Percentiles rank a stretch among this genome's conserved stretches.
Conservation (phyloP, 2,329 filamentous ascomycete genomes). For the Cryphonectria naterciae region DNA sequence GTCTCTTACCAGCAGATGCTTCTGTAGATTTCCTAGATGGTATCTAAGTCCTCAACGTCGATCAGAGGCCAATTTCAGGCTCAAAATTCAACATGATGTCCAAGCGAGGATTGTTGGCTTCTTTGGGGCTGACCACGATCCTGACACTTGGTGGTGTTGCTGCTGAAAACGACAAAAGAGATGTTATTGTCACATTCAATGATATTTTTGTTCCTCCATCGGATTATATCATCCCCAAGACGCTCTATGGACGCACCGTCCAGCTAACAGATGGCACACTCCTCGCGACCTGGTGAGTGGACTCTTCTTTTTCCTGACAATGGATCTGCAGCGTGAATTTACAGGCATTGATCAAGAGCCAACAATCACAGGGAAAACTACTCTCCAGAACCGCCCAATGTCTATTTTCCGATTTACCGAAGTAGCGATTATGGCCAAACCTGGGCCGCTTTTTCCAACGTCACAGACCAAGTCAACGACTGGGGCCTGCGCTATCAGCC, state of each 20-base stretch:
- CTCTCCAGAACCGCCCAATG: constrained; percentile 1
- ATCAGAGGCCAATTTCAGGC: not conserved
- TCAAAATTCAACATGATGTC: not conserved
- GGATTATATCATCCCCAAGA: not conserved
- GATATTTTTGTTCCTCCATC: constrained; percentile 2
- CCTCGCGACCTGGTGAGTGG: not conserved
- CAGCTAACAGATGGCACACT: constrained; percentile 8
- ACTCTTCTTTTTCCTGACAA: not conserved
- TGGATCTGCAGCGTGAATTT: not conserved
- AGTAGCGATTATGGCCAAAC: constrained; percentile 57
- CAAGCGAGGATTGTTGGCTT: not conserved
- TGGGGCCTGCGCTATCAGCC: constrained; percentile 73
- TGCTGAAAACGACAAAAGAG: constrained; percentile 3
- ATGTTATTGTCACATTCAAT: constrained; percentile 1
- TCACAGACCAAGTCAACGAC: constrained; percentile 65
- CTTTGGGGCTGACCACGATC: not conserved
- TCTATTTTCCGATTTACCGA: constrained; percentile 55
- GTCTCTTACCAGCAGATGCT: not conserved
- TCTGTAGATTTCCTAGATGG: not conserved
- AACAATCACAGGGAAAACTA: constrained; percentile 1
- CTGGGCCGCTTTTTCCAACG: constrained; percentile 65
- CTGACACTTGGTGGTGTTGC: not conserved
- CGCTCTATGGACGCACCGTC: constrained; percentile 6
- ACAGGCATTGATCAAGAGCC: not conserved
- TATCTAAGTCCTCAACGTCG: not conserved